A percentile compares a stretch with the other conserved stretches of the same genome.
Conservation (phyloP, 2,329 filamentous ascomycete species). For the Cercospora canescens region DNA sequence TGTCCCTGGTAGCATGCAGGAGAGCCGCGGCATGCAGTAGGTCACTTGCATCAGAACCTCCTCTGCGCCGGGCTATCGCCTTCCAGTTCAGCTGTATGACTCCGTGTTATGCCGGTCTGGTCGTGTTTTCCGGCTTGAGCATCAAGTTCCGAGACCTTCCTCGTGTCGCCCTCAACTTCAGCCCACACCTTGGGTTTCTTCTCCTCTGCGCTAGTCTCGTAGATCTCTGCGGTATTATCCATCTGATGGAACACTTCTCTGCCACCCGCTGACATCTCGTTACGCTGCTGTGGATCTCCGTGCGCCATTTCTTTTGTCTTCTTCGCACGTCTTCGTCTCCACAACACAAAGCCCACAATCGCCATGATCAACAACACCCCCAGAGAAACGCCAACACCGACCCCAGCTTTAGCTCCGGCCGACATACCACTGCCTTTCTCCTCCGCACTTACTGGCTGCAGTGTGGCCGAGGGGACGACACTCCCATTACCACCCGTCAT, state of each 20-base stretch:
- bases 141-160: slow-evolving; percentile 1
- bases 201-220: background rate
- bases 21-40: background rate
- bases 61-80: background rate
- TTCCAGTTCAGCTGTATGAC: slow-evolving; percentile 1
- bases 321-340: slow-evolving; percentile 3
- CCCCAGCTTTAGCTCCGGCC: slow-evolving; percentile 12
- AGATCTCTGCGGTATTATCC: background rate
- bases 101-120: background rate
- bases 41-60: background rate
- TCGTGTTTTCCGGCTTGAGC: background rate
- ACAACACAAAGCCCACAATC: background rate
- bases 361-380: slow-evolving; percentile 3
- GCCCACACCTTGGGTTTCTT: background rate
- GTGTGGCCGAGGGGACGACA: background rate
- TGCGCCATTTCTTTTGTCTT: background rate
- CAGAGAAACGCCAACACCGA: slow-evolving; percentile 11
- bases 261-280: background rate
- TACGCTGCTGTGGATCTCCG: background rate
- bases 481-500: background rate
- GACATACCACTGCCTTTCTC: background rate
- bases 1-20: no score
- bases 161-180: slow-evolving; percentile 1
- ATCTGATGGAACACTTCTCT: background rate
- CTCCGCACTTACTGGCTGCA: background rate